Base-by-base conservation (phyloP, 2,329 filamentous ascomycete species). In the Mycosphaerella sp. region DNA sequence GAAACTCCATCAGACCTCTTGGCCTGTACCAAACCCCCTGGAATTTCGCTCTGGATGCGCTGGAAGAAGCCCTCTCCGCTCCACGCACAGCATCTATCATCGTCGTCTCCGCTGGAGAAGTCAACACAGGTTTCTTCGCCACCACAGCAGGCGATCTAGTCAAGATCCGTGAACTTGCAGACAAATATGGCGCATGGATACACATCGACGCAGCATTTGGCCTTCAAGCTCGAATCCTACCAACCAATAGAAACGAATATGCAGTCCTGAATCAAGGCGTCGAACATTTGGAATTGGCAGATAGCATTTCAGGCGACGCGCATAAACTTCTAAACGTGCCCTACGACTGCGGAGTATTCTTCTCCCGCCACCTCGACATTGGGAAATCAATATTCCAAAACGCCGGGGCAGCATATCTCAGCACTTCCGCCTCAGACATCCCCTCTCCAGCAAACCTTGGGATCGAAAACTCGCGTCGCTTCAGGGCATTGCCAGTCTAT, bases 301-400 rank as follows among this genome's bases (percentile, higher is more conserved):
- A 96, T 65, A 94, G 87, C 44, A 89, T 96, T 59, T 84, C 88
- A 0, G 84, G 86, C 2, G 90, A 96, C 63, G 86, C 80, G 0
- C 91, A 97, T 69, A 96, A 96, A 65, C 72, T 95, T n/a, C 78
- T 97, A 54, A 96, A 96, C 60, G 89, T 95, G 41, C 90, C 91
- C 0, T 96, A 96, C 62, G 91, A 96, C 68, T 90, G 85, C 62
- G 91, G 90, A 39, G 85, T 96, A 69, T 94, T 95, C 75, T 80
- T 95, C 61, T 88, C 84, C 45, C 80, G 82, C 14, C 79, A 86
- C 55, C 71, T 79, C 6, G 62, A 70, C 2, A 72, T 80, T 10
- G 78, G 85, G 1, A 73, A 76, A 27, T 70, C 78, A 4, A 83
- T 89, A 8, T 95, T 91, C 69, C 77, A 80, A 53, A 96, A 96